Evolutionary conservation across 148 eudicot species (phyloP), one percentile per base, ranked within the genome.

Genomic region (Tetragonia tetragonoides): DNA sequence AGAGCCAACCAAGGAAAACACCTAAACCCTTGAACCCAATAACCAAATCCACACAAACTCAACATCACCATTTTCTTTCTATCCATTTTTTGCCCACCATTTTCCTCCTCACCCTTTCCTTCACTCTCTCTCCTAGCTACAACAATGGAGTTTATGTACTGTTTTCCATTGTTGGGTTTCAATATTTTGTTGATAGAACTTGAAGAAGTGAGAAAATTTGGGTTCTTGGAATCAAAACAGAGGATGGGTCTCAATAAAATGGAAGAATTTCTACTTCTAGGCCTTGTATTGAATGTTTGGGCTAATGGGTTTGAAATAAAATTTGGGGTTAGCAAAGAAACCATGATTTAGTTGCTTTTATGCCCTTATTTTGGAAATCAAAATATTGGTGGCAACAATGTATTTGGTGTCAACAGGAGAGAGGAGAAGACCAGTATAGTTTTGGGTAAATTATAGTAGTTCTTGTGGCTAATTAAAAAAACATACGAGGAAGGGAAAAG

Each of bases 1-100:
- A 95, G 82, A 46, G 89, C 99, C 71, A 95, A 78, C 99, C 99
- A 95, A 63, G 99, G 92, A 69, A 93, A 90, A 62, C 97, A 93
- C 85, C 97, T 91, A 71, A 91, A 93, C 59, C 99, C 99, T 80
- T 95, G 95, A 23, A 93, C 82, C 94, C 90, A 93, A 79, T 95
- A 95, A 74, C 99, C 97, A 77, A 89, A 86, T 56, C 94, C 99
- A 87, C 97, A 93, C 74, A 95, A 85, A 69, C 81, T 68, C 78
- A 85, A 15, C 94, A 95, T 88, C 77, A 83, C 23, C 92, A 91
- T 86, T 41, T 89, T 62, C 51, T 71, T 75, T 70, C 82, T 86
- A 23, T 89, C 85, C 75, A 81, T 66, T 68, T 75, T 82, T 4
- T 79, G 80, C 70, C 44, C 73, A 21, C 80, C 85, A 14, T 11